Conservation (phyloP, 345 rosid genomes). For the Dipteronia sinensis region DNA sequence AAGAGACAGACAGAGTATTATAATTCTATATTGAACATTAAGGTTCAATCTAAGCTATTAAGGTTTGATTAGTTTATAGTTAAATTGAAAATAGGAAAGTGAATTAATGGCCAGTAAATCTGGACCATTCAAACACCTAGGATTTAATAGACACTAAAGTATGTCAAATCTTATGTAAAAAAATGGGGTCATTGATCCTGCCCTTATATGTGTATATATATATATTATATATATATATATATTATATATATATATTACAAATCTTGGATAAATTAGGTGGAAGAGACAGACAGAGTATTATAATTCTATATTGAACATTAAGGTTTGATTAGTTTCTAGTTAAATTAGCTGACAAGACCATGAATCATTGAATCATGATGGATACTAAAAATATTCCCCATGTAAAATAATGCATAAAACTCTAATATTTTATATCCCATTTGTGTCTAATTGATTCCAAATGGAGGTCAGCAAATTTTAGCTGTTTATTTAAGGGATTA, state of each 20-base stretch:
- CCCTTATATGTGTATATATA: too few species aligned
- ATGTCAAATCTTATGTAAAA: too few species aligned
- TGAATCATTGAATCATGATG: neutral
- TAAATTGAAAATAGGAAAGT: too few species aligned
- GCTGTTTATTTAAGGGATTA: neutral
- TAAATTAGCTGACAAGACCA: neutral
- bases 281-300: neutral
- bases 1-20: neutral
- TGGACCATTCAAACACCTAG: too few species aligned
- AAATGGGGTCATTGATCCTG: too few species aligned
- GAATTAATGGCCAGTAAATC: too few species aligned
- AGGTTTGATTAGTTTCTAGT: neutral
- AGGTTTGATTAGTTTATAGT: neutral
- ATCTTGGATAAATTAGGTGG: neutral
- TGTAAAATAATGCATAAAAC: neutral
- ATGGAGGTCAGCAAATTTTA: neutral
- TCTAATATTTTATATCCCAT: neutral
- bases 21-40: neutral
- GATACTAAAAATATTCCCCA: neutral
- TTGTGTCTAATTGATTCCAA: neutral
- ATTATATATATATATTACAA: too few species aligned
- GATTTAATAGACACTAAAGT: too few species aligned
- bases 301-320: neutral
- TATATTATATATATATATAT: too few species aligned
- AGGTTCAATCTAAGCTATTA: neutral